phyloP scores from a whole-genome alignment of 768 basidiomycete species.

The Rhodotorula sphaerocarpa region DNA sequence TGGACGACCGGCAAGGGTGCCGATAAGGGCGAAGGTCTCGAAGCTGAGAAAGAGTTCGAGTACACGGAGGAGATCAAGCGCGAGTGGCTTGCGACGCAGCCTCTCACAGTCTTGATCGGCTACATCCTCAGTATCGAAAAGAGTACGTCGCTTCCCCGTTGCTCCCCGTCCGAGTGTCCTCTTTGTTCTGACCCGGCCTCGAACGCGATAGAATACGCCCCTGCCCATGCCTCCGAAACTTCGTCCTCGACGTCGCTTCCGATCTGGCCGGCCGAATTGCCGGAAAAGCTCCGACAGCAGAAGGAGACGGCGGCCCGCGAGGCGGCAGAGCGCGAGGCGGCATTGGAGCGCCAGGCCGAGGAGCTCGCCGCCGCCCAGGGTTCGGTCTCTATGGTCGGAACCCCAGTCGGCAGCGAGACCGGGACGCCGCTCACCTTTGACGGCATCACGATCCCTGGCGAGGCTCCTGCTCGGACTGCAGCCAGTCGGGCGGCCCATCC shows the following conservation, averaged over 20 bases:
- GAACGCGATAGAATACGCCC: slow-evolving; percentile 2
- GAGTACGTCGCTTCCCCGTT: slow-evolving; percentile 2
- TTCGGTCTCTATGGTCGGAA: not conserved
- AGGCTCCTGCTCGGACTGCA: slow-evolving; percentile 12
- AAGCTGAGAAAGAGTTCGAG: not conserved
- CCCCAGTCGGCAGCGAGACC: not conserved
- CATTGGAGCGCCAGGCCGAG: slow-evolving; percentile 22
- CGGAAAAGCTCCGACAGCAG: not conserved
- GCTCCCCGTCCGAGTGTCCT: not conserved
- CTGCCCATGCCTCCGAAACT: not conserved
- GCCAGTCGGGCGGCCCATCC: not conserved
- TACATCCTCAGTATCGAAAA: slow-evolving; percentile 23
- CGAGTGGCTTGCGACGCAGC: slow-evolving; percentile 19
- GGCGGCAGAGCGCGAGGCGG: slow-evolving; percentile 13
- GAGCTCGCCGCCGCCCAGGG: slow-evolving; percentile 20
- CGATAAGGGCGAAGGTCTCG: not conserved
- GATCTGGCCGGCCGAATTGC: slow-evolving; percentile 24
- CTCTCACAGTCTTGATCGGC: slow-evolving; percentile 11
- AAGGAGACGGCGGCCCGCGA: not conserved
- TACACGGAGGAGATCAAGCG: not conserved
- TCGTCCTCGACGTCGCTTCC: slow-evolving; percentile 7
- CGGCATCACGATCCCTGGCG: not conserved
- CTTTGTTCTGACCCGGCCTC: not conserved
- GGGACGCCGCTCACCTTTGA: slow-evolving; percentile 15
- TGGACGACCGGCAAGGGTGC: slow-evolving; percentile 17